phyloP scores from a whole-genome alignment of 371 early-diverging fungal species.

The Mucor velutinosus region DNA sequence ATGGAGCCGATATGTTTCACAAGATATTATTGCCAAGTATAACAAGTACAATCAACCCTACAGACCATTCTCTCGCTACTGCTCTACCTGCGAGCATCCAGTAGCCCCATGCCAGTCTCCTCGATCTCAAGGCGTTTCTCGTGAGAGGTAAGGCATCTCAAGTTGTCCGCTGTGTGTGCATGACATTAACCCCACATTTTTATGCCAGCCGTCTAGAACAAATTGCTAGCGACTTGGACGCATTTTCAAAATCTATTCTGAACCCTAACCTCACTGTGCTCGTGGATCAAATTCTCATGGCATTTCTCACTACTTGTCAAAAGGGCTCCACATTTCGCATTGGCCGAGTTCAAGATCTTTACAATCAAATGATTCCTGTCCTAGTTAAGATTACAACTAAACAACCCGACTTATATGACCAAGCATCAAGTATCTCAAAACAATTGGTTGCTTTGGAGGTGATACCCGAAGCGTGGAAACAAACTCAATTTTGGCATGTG shows the following conservation, averaged over 20 bases:
- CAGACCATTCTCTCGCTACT: slow-evolving; percentile 58
- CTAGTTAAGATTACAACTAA: slow-evolving; percentile 20
- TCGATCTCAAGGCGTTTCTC: slow-evolving; percentile 27
- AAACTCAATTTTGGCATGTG: slow-evolving; percentile 71
- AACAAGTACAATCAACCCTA: slow-evolving; percentile 69
- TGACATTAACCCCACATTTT: background rate
- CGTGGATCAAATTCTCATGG: slow-evolving; percentile 1
- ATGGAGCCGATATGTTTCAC: slow-evolving; percentile 59
- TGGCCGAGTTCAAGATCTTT: slow-evolving; percentile 40
- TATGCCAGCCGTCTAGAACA: slow-evolving; percentile 15
- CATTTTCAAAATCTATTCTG: slow-evolving; percentile 8
- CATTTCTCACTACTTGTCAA: slow-evolving; percentile 29
- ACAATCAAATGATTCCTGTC: slow-evolving; percentile 35
- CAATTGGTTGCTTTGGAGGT: slow-evolving; percentile 57
- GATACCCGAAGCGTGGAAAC: slow-evolving; percentile 70
- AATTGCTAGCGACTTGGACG: slow-evolving; percentile 14
- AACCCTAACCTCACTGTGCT: background rate
- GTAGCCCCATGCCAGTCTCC: slow-evolving; percentile 49
- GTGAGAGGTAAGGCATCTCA: slow-evolving; percentile 35
- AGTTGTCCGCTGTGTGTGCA: too few relatives aligned
- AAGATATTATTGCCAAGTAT: slow-evolving; percentile 48
- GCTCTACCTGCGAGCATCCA: slow-evolving; percentile 66
- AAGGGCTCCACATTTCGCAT: slow-evolving; percentile 32
- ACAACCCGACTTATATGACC: slow-evolving; percentile 15
- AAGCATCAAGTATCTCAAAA: slow-evolving; percentile 37